Evolutionary conservation across 2,329 filamentous ascomycete species (phyloP), one percentile per base, ranked within the genome.

Genomic region (Colletotrichum somersetense): DNA sequence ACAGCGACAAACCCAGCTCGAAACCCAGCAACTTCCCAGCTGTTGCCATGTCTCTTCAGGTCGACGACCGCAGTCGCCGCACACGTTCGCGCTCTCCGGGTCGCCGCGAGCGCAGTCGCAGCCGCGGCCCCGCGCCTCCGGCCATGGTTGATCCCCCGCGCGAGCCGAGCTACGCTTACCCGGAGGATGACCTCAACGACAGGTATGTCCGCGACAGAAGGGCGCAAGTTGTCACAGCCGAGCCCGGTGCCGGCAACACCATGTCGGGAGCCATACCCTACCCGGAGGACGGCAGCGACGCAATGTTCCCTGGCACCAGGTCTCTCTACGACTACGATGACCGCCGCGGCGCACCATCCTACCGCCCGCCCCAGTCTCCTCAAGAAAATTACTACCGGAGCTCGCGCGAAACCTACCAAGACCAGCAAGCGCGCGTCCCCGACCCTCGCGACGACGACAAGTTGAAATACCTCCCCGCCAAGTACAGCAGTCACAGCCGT

Each of bases 11-110:
- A 70, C 70, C 70, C 48, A 6, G 70, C 61, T 65, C 26, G 55
- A 56, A 46, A 48, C 56, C 62, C 33, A 63, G 23, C 16, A 61
- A n/a, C 16, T 46, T 65, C 42, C 71, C 52, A 59, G 62, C 56
- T 67, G 48, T 44, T 30, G 76, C 71, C 76, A 89, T 89, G 87
- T 89, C 88, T 75, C 81, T 89, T 56, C 81, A 83, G 67, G 84
- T 87, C 65, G 85, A 86, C 71, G 83, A 85, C 67, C 78, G 78
- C 70, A 79, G 80, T 61, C 82, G 83, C 57, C 83, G 84, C 66
- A 84, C 81, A 61, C 86, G 86, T 65, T 86, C 86, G 63, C 82
- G 83, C 64, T 89, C 87, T 0, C 82, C 81, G 58, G 82, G 78
- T 77, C 84, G 80, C 78, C 80, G 78, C 61, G 80, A 81, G 63